Evolutionary conservation across 2,329 filamentous ascomycete genomes (phyloP).

Genomic region (Salinomyces thailandicus): DNA sequence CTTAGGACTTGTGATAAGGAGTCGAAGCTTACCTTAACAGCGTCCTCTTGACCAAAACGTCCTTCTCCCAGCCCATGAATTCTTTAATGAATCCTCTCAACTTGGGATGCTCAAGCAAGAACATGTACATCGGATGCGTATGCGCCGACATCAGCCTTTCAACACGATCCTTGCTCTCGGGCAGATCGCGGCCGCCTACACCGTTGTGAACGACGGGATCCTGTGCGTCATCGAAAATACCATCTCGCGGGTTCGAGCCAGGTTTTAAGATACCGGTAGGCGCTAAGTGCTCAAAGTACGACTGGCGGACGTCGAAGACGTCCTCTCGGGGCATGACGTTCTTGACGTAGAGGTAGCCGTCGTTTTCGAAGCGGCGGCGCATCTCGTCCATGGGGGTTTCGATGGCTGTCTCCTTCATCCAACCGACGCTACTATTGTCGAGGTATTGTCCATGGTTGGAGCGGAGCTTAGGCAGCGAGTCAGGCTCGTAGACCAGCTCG

Average conservation of each 20-base stretch:
- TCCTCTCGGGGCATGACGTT: constrained; percentile 33
- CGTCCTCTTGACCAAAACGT: constrained; percentile 27
- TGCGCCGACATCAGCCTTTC: constrained; percentile 26
- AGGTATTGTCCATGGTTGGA: constrained; percentile 21
- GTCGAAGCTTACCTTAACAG: constrained; percentile 23
- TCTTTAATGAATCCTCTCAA: constrained; percentile 27
- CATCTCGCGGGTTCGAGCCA: constrained; percentile 29
- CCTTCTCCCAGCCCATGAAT: constrained; percentile 30
- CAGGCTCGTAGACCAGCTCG: constrained; percentile 15
- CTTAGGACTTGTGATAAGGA: too few relatives aligned
- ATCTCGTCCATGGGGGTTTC: constrained; percentile 31
- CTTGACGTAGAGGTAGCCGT: constrained; percentile 37
- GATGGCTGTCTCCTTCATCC: constrained; percentile 25
- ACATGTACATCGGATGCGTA: constrained; percentile 23
- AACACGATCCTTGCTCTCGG: constrained; percentile 18
- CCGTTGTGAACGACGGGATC: constrained; percentile 24
- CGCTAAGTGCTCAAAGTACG: constrained; percentile 31
- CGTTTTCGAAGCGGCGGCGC: constrained; percentile 27
- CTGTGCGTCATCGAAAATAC: constrained; percentile 31
- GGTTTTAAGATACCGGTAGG: constrained; percentile 32
- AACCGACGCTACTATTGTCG: constrained; percentile 20
- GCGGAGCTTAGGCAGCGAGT: constrained; percentile 18
- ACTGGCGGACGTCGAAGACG: constrained; percentile 31
- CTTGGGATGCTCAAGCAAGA: constrained; percentile 27
- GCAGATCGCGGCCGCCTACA: constrained; percentile 20